Evolutionary conservation across 148 eudicot genomes (phyloP).

Genomic region (Drosera capensis): DNA sequence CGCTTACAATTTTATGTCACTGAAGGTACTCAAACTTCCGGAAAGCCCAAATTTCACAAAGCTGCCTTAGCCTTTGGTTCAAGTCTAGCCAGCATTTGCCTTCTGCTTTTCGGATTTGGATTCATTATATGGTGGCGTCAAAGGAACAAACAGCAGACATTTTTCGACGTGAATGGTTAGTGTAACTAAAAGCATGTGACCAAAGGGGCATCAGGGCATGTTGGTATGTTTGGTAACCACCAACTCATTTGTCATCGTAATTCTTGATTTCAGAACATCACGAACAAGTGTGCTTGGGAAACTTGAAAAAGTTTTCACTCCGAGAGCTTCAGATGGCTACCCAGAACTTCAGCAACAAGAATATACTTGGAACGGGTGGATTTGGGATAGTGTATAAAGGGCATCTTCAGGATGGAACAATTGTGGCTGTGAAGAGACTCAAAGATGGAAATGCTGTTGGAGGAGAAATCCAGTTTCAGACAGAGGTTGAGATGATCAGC

Average conservation of each 20-base stretch:
- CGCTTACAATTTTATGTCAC: background rate
- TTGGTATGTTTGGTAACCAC: no score
- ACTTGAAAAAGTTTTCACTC: conserved; percentile 64
- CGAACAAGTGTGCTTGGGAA: conserved; percentile 77
- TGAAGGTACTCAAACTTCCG: conserved; percentile 33
- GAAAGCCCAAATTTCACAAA: conserved; percentile 41
- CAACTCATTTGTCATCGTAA: background rate
- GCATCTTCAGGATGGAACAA: conserved; percentile 52
- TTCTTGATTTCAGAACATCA: conserved; percentile 35
- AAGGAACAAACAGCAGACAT: conserved; percentile 39
- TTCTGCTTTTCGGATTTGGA: conserved; percentile 51
- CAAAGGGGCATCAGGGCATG: background rate
- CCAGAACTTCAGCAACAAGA: conserved; percentile 69
- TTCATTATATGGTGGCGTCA: conserved; percentile 61
- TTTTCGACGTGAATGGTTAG: conserved; percentile 65
- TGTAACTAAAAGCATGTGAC: background rate
- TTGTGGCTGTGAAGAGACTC: conserved; percentile 82
- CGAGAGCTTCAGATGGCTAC: conserved; percentile 82
- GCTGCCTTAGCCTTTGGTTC: conserved; percentile 61
- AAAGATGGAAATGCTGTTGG: conserved; percentile 68
- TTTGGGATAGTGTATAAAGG: conserved; percentile 93
- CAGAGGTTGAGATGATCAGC: conserved; percentile 99
- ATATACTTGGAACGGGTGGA: conserved; percentile 88
- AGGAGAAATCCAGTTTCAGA: conserved; percentile 86
- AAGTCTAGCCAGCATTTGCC: conserved; percentile 60